Percentiles rank a stretch among this genome's conserved stretches.
These are phyloP conservation scores for Colletotrichum sp. DNA, from an alignment of 2,329 filamentous ascomycete genomes.

Conservation along the genomic window DNA sequence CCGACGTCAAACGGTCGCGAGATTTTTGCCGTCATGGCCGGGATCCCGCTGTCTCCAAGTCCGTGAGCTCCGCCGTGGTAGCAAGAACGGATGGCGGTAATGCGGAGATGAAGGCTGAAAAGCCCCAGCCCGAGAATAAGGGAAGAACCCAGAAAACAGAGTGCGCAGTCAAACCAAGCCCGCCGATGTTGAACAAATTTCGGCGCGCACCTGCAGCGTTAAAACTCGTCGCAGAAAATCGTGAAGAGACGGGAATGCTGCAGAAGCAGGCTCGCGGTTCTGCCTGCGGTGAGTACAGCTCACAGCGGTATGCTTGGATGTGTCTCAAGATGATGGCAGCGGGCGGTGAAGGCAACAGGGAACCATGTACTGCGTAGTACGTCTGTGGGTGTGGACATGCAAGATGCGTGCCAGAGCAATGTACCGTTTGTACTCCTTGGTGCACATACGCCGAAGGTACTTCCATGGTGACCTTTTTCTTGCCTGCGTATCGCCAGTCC, in stretches of 20 bases:
- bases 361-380: background rate
- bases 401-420: background rate
- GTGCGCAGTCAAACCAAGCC: background rate
- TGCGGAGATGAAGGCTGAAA: background rate
- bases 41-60: background rate
- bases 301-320: background rate
- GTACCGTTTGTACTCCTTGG: background rate
- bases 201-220: background rate
- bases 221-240: background rate
- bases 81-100: background rate
- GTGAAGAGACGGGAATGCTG: background rate
- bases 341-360: background rate
- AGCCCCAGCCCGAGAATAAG: background rate
- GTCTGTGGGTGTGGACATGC: background rate
- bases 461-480: background rate
- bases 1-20: background rate
- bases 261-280: background rate
- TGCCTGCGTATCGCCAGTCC: background rate
- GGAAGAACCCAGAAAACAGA: background rate
- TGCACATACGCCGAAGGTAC: background rate
- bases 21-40: background rate
- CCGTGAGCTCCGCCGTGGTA: background rate
- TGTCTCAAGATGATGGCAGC: background rate
- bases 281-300: background rate
- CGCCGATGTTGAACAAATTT: background rate